These are phyloP conservation scores for Trematosphaeria pertusa DNA, from an alignment of 2,329 filamentous ascomycete genomes.

Conservation along the genomic window DNA sequence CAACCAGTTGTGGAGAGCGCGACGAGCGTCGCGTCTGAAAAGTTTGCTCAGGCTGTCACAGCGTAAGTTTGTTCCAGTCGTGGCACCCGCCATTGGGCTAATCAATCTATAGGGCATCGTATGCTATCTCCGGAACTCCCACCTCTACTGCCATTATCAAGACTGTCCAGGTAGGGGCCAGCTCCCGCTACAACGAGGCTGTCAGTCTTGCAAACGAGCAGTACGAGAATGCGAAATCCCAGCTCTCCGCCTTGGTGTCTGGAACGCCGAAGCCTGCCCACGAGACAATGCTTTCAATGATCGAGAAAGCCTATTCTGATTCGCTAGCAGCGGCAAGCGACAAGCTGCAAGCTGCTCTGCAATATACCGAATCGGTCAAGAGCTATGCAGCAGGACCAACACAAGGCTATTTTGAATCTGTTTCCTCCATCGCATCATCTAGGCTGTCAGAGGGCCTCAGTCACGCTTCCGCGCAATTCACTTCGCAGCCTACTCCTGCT, in stretches of 20 bases:
- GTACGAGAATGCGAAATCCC: constrained; percentile 70
- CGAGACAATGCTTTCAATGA: constrained; percentile 71
- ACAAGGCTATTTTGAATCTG: constrained; percentile 60
- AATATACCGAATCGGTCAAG: constrained; percentile 49
- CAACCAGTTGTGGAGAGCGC: constrained; percentile 52
- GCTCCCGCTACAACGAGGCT: constrained; percentile 68
- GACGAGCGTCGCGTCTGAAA: constrained; percentile 60
- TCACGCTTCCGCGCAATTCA: constrained; percentile 74
- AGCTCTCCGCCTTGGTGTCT: constrained; percentile 70
- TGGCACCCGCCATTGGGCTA: constrained; percentile 11
- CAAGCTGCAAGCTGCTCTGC: constrained; percentile 63
- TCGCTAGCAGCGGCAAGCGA: constrained; percentile 69
- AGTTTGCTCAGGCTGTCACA: constrained; percentile 64
- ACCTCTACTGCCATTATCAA: constrained; percentile 53
- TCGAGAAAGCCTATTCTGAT: constrained; percentile 71
- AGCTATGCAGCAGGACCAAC: constrained; percentile 50
- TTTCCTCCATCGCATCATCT: constrained; percentile 73
- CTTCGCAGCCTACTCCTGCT: constrained; percentile 66
- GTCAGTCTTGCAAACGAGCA: constrained; percentile 70
- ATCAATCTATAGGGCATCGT: constrained; percentile 55
- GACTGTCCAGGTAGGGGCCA: constrained; percentile 58
- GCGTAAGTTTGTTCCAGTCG: constrained; percentile 52
- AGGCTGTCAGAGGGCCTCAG: constrained; percentile 73
- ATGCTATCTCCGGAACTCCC: constrained; percentile 62
- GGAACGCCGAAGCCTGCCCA: constrained; percentile 74